Evolutionary conservation across 306 rosid genomes (phyloP).

Genomic region (Vigna nakashimae): DNA sequence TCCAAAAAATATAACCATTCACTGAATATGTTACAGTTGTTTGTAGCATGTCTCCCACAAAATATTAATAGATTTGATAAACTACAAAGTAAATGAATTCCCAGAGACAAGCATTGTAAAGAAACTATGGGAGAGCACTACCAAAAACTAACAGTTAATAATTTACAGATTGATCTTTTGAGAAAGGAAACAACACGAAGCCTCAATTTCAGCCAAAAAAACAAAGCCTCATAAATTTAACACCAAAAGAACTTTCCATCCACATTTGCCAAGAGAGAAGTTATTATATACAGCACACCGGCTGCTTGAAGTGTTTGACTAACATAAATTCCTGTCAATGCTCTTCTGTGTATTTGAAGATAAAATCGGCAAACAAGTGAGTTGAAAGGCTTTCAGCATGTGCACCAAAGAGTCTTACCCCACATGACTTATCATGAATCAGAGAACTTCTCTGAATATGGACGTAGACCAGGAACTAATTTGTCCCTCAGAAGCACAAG

Average conservation of each 20-base stretch:
- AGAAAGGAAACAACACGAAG: slow-evolving; percentile 31
- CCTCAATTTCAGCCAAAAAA: slow-evolving; percentile 31
- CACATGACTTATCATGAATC: slow-evolving; percentile 30
- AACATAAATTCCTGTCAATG: neutral
- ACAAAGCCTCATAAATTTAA: slow-evolving; percentile 27
- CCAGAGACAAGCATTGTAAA: neutral
- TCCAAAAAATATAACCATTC: neutral
- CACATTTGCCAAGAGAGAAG: slow-evolving; percentile 15
- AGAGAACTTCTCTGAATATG: slow-evolving; percentile 30
- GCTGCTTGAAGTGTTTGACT: slow-evolving; percentile 25
- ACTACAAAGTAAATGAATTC: neutral
- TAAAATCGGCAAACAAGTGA: slow-evolving; percentile 32
- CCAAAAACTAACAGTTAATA: slow-evolving; percentile 11
- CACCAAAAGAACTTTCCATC: slow-evolving; percentile 21
- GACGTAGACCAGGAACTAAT: slow-evolving; percentile 13
- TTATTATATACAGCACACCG: too few species aligned
- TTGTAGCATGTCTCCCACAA: neutral
- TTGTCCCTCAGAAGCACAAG: slow-evolving; percentile 14
- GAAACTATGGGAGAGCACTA: neutral
- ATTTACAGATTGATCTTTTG: slow-evolving; percentile 35
- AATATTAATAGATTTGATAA: neutral
- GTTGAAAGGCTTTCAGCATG: slow-evolving; percentile 9
- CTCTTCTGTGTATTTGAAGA: slow-evolving; percentile 29
- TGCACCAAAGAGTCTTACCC: slow-evolving; percentile 11
- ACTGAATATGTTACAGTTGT: neutral